Evolutionary conservation across 176 grass and related monocot species (phyloP).

Genomic region (Carex cristatella): DNA sequence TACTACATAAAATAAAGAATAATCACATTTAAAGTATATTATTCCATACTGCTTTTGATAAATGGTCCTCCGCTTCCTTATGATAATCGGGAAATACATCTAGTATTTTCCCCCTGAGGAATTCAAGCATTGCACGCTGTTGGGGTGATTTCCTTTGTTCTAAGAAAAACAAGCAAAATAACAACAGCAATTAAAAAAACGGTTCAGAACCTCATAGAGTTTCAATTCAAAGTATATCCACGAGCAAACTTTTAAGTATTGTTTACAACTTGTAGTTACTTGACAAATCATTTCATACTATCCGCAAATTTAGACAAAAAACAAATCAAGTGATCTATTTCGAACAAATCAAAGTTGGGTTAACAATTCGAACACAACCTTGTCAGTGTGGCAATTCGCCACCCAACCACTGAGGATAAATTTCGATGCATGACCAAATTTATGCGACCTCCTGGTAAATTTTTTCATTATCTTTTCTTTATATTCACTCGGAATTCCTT

Average conservation of each 20-base stretch:
- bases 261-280: not conserved
- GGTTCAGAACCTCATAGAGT: not conserved
- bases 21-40: constrained; percentile 18
- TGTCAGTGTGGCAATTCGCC: not conserved
- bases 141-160: constrained; percentile 68
- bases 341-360: not conserved
- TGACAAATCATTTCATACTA: not conserved
- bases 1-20: not conserved
- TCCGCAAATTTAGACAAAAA: not conserved
- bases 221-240: not conserved
- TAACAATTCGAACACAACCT: not conserved
- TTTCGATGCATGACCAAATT: not conserved
- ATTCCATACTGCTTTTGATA: constrained; percentile 91
- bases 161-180: constrained; percentile 27
- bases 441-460: not conserved
- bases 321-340: not conserved
- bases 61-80: constrained; percentile 98
- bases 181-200: not conserved
- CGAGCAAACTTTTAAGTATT: not conserved
- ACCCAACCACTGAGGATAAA: not conserved
- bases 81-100: constrained; percentile 76
- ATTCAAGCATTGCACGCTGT: constrained; percentile 81
- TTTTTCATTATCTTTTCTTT: not conserved
- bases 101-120: constrained; percentile 84
- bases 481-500: not conserved